phyloP scores from a whole-genome alignment of 2,329 filamentous ascomycete species.

The Pseudocercospora macadamiae region DNA sequence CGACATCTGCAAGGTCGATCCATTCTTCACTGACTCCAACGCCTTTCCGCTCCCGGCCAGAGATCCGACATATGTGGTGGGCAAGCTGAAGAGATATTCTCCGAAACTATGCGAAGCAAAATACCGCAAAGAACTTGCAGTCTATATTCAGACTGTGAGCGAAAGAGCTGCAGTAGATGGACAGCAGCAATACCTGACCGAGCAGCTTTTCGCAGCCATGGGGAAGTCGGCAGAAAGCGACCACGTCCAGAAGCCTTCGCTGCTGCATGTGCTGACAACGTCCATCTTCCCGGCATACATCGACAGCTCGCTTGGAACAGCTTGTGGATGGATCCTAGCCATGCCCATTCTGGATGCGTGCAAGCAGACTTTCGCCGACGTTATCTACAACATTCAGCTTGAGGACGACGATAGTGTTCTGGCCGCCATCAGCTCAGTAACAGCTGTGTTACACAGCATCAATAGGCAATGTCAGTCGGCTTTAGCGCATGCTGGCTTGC shows the following conservation, averaged over 20 bases:
- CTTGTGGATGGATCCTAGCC: constrained; percentile 56
- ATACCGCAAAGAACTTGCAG: constrained; percentile 57
- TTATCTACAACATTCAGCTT: constrained; percentile 52
- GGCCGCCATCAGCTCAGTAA: constrained; percentile 16
- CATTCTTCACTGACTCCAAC: constrained; percentile 63
- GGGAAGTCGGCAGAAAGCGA: constrained; percentile 48
- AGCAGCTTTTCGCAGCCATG: constrained; percentile 58
- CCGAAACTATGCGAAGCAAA: constrained; percentile 54
- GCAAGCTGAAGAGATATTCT: constrained; percentile 61
- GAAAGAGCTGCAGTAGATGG: constrained; percentile 61
- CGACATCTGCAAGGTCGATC: constrained; percentile 59
- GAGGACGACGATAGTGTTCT: constrained; percentile 44
- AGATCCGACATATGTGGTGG: constrained; percentile 66
- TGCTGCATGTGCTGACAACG: constrained; percentile 57
- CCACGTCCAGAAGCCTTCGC: constrained; percentile 39
- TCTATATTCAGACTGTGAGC: constrained; percentile 63
- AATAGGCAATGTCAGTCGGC: constrained; percentile 16
- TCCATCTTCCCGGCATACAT: constrained; percentile 62
- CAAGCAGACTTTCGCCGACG: constrained; percentile 44
- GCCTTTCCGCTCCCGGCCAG: constrained; percentile 62
- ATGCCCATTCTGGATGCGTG: constrained; percentile 56
- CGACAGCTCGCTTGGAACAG: constrained; percentile 49
- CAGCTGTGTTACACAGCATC: constrained; percentile 24
- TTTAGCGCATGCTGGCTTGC: constrained; percentile 12
- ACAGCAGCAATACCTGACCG: constrained; percentile 59